Percentiles rank a stretch among this genome's conserved stretches.
Conservation (phyloP, 495 filamentous ascomycete genomes). For the Annulohypoxylon bovei region DNA sequence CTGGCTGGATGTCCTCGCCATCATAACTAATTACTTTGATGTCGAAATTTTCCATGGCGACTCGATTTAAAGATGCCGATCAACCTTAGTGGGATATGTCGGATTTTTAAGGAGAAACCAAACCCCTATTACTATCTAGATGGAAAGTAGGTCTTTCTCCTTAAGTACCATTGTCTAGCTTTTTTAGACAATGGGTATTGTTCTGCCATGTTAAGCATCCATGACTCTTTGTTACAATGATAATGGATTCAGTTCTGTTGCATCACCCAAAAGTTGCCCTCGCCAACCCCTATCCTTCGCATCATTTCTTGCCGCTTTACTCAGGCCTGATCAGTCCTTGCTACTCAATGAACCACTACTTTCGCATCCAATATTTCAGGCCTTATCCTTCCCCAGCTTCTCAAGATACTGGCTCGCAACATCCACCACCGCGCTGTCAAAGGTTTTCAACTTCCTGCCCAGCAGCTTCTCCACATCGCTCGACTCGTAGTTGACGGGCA, state of each 20-base stretch:
- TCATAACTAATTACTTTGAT: neutral
- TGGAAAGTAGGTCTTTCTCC: neutral
- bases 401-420: slow-evolving; percentile 55
- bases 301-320: too few species aligned
- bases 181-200: neutral
- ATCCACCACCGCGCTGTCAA: slow-evolving; percentile 57
- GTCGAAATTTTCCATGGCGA: neutral
- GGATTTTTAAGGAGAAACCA: neutral
- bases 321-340: too few species aligned
- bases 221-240: neutral
- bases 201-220: neutral
- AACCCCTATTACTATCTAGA: neutral
- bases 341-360: too few species aligned
- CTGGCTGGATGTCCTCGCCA: neutral
- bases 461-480: slow-evolving; percentile 53
- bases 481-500: slow-evolving; percentile 48
- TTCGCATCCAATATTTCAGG: neutral
- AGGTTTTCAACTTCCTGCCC: slow-evolving; percentile 53
- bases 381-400: slow-evolving; percentile 3
- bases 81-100: neutral
- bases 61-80: neutral
- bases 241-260: neutral
- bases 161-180: neutral
- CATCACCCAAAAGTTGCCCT: too few species aligned
- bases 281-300: too few species aligned